Base-by-base conservation (phyloP, 2,329 filamentous ascomycete genomes). In the Penicillium sp. region DNA sequence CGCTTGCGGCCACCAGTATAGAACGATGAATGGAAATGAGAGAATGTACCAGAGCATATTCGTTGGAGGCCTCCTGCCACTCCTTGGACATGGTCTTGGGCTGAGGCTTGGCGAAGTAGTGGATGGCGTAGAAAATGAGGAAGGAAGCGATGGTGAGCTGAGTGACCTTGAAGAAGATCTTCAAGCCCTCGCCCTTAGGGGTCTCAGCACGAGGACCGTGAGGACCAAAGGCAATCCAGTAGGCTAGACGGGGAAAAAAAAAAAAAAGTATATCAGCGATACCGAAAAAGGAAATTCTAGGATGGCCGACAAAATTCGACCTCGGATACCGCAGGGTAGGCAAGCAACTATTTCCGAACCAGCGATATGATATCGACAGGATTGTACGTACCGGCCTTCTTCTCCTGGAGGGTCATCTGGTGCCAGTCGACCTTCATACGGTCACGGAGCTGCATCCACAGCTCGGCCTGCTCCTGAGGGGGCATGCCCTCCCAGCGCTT, bases 401-500 rank as follows among this genome's bases (percentile, higher is more conserved):
- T 97, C 87, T 99, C 95, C 81, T 95, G 90, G 75, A 96, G 71
- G 55, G 95, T 97, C 83, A 99, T 84, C 77, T 98, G 92, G 76
- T 89, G 87, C 95, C 95, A 99, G 84, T 92, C 93, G 73, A 87
- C 88, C 91, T 97, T 97, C 95, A 99, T 99, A 77, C 95, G 90
- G 83, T 99, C 95, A 81, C 95, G 88, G 80, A 99, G 85, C 72
- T 90, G 85, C 95, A 99, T 99, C 95, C 95, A 99, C 73, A 99
- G 85, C 78, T 99, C 95, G 70, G 95, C 95, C 88, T 99, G 95
- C 87, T 99, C 95, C 85, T 97, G 93, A 68, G 95, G 92, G 62
- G 94, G 93, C 91, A 98, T 93, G 67, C 84, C 87, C 85, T 99
- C 95, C 95, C 95, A 99, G 84, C 95, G 87, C 89, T 97, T 97